Base-by-base conservation (phyloP, 2,329 filamentous ascomycete genomes). In the Aspergillus cejpii region DNA sequence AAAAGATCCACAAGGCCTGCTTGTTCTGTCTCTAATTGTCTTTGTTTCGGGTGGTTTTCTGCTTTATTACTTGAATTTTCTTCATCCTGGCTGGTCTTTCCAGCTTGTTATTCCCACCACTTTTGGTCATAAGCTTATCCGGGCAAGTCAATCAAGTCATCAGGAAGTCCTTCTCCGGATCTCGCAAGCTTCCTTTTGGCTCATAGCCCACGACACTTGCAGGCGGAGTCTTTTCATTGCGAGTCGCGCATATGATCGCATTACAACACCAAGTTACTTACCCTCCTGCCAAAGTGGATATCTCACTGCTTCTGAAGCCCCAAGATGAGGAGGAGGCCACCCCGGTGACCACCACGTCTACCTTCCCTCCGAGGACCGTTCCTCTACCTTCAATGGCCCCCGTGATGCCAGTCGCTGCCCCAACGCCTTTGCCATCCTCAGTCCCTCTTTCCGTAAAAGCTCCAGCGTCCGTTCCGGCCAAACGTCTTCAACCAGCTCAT, bases 291-390 rank as follows among this genome's bases (percentile, higher is more conserved):
- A 90, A 77, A 79, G 84, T 95, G 89, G 89, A 95, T 90, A 94
- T 95, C 85, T 81, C 86, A 71, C 83, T 85, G 57, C 80, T 95
- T 56, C 79, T 95, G 70, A 87, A 90, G 77, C 78, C 77, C 51
- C 62, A 68, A 59, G 61, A 64, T 65, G 61, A 67, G 52, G 62
- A 64, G 52, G 61, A 63, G 52, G 54, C 58, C 43, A 36, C 61
- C 54, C 50, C 58, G 40, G 48, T 57, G 50, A 56, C 60, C 43
- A 54, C 54, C 34, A 45, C 58, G 27, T 45, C 70, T 33, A 63
- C 67, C 37, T 61, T 63, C 43, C 57, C 59, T 33, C 53, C 62
- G 21, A 60, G 59, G 48, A 48, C 59, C 24, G 45, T 53, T 17
- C 51, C 56, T 12, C 56, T 57, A 15, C 47, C 56, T 29, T 58